Base-by-base conservation (phyloP, 2,329 filamentous ascomycete species). In the Cytospora piceicola region DNA sequence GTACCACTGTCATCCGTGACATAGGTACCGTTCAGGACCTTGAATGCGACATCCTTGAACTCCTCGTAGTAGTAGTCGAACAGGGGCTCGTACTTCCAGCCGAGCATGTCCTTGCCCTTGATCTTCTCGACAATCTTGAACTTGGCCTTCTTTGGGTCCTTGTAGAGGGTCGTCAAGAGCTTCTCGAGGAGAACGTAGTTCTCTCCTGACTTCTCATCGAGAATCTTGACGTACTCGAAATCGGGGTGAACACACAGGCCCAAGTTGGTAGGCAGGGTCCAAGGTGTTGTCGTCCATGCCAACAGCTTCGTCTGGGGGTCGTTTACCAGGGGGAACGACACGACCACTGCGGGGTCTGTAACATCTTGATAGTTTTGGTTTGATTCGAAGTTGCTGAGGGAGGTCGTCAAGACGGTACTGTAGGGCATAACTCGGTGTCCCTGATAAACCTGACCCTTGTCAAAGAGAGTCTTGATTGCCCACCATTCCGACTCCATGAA, bases 401-500 rank as follows among this genome's bases (percentile, higher is more conserved):
- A 91, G 3, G 94, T 97, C 64, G 91, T 93, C 73, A 97, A 85
- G 20, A 90, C 93, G 2, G 93, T 97, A 34, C 93, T 97, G 78
- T 95, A 98, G 15, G 94, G 94, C 92, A 98, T 95, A 69, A 98
- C 93, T 74, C 90, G 88, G 78, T 95, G 91, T 53, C 93, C 94
- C 71, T 93, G 91, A 77, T 97, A 98, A 63, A 97, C 93, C 68
- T 90, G 83, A 64, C 88, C 91, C 79, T 97, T 96, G 72, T 96
- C 91, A 76, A 92, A 96, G 29, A 97, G 84, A 75, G 94, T 88
- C 81, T 95, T 96, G 83, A 97, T 97, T 22, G 95, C 91, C 94
- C 94, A 97, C 94, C 94, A 98, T 70, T 92, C 88, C 0, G 91
- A 90, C 81, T 97, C 94, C 94, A 97, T 98, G 80, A 96, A 98